Base-by-base conservation (phyloP, 1,284 basidiomycete species). In the Irpex rosettiformis region DNA sequence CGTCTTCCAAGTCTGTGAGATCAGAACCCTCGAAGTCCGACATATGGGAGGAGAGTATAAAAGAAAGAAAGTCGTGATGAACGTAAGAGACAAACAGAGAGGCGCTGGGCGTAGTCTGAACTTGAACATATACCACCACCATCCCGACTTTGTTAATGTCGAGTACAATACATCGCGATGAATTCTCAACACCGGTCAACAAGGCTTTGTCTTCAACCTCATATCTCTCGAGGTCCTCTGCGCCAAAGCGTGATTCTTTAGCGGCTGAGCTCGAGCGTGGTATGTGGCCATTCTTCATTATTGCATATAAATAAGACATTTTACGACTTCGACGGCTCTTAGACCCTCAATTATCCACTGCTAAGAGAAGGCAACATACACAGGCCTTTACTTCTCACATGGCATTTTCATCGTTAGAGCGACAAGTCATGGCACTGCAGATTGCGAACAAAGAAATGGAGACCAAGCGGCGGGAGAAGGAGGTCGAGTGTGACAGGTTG, bases 261-360 rank as follows among this genome's bases (percentile, higher is more conserved):
- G 78, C 81, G 30, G 85, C 86, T 25, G 85, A 88, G 64, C 77
- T 87, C 4, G 86, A 88, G 68, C 77, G 82, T 67, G 86, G 86
- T 81, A 63, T 56, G 71, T 69, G 54, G 52, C 45, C 47, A 16
- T 56, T 10, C 16, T 33, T 52, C 21, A 49, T 47, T 30, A 28
- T 16, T 52, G 25, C 5, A 13, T 29, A 13, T 5, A 25, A n/a
- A 24, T 37, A 47, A 22, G 29, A 51, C 52, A 8, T 29, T 52
- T 58, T 5, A 13, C 30, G 48, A 54, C 61, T 60, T 52, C 33
- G 42, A n/a, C n/a, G n/a, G n/a, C n/a, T n/a, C n/a, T 22, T 65
- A 86, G 84, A 86, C 64, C 85, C 84, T 1, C 82, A 85, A 54
- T 73, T 82, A 43, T 82, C 84, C 2, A 75, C 79, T 1, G 78